Base-by-base conservation (phyloP, 441 rosid genomes). In the Populus hybrid region DNA sequence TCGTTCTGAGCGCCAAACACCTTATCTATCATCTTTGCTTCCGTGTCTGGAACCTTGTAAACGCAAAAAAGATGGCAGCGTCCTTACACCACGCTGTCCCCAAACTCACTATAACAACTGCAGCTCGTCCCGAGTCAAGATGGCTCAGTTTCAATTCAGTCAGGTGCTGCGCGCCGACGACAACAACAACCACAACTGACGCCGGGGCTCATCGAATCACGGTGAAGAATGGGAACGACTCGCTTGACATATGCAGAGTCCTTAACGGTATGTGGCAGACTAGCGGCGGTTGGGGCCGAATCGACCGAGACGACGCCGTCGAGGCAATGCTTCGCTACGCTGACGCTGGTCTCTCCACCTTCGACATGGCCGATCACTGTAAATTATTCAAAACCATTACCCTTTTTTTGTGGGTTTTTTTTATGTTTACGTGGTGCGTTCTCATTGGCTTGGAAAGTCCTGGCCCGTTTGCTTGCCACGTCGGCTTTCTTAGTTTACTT, bases 281-380 rank as follows among this genome's bases (percentile, higher is more conserved):
- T 1, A 92, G 98, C 68, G 96, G 99, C 28, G 95, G 94, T 4
- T 95, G 98, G 98, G 98, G 97, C 4, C 86, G 85, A 33, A 95
- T 92, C 65, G 96, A 95, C 77, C 85, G 94, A 23, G 87, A 92
- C 81, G 89, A 76, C 81, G 97, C 98, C 86, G 97, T 88, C 21
- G 96, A 92, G 0, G 94, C 94, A 29, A 95, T 93, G 98, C 89
- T 95, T 71, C 90, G 89, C 0, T 74, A 93, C 75, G 87, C 94
- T 71, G 97, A 95, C 68, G 85, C 93, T 67, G 97, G 98, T 61
- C 91, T 95, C 87, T 81, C 96, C 83, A 95, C 99, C 74, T 95
- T 95, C 87, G 98, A 95, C 87, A 91, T 95, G 99, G 96, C 99
- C 75, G 97, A 95, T 77, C 97, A 92, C 80, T 95, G 97, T 95